Percentiles rank a stretch among this genome's conserved stretches.
Conservation (phyloP, 2,329 filamentous ascomycete genomes). For the Neofusicoccum kwambonambiense region DNA sequence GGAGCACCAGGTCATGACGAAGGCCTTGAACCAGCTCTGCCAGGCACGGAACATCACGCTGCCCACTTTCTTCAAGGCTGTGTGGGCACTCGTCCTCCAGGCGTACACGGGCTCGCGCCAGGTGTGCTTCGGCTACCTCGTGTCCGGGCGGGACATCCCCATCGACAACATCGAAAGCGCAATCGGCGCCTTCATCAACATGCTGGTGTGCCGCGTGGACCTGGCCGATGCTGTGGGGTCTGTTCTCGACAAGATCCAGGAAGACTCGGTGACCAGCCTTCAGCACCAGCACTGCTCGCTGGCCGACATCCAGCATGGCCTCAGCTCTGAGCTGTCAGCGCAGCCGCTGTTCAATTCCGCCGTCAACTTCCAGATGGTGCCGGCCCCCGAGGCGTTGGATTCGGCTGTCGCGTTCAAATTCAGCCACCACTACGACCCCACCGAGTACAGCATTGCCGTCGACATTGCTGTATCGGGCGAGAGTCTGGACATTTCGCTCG, state of each 20-base stretch:
- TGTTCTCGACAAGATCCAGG: conserved; percentile 21
- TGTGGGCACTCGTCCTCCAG: conserved; percentile 32
- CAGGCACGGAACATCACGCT: conserved; percentile 47
- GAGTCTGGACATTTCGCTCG: conserved; percentile 18
- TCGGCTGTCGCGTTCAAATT: conserved; percentile 22
- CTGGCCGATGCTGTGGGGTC: conserved; percentile 29
- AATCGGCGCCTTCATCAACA: conserved; percentile 40
- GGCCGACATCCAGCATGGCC: conserved; percentile 34
- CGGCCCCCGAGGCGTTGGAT: conserved; percentile 49
- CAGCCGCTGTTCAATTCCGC: conserved; percentile 54
- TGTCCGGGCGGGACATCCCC: conserved; percentile 36
- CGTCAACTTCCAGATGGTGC: conserved; percentile 42
- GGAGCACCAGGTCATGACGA: conserved; percentile 38
- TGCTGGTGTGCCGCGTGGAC: conserved; percentile 37
- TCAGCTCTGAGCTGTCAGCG: conserved; percentile 45
- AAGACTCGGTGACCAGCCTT: not conserved
- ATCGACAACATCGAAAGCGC: conserved; percentile 35
- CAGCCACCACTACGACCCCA: conserved; percentile 2
- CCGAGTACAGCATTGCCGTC: conserved; percentile 29
- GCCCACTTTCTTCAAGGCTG: conserved; percentile 45
- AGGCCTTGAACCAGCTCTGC: conserved; percentile 33
- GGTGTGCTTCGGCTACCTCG: conserved; percentile 36
- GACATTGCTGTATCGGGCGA: not conserved
- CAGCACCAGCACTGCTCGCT: conserved; percentile 30
- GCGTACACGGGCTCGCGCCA: conserved; percentile 30